A percentile compares a stretch with the other conserved stretches of the same genome.
phyloP scores from a whole-genome alignment of 78 protist genomes.

The Kipferlia bialata region DNA sequence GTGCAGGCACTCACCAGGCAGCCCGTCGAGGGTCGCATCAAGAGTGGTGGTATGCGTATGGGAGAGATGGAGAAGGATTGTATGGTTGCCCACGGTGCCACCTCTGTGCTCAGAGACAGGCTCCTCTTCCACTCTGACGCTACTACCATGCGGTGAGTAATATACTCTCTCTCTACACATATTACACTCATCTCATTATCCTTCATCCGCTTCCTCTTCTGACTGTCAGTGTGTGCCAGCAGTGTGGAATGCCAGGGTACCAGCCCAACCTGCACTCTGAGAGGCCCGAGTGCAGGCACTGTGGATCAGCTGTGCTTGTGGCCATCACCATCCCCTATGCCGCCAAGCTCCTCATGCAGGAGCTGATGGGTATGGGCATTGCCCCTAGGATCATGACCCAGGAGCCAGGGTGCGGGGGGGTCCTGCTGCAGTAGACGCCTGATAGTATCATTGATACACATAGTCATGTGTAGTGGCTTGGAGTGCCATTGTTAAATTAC shows the following conservation, averaged over 20 bases:
- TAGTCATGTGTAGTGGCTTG: no score
- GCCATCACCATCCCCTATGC: conserved; percentile 88
- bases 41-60: conserved; percentile 98
- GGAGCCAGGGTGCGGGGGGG: no score
- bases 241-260: conserved; percentile 84
- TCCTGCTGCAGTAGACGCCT: no score
- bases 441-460: no score
- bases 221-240: conserved; percentile 90
- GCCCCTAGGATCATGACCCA: conserved; percentile 67
- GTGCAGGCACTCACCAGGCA: conserved; percentile 81
- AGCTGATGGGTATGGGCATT: conserved; percentile 91
- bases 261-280: conserved; percentile 62
- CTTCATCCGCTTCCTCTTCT: conserved; percentile 63
- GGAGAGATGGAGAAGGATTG: conserved; percentile 60
- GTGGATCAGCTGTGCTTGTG: background rate
- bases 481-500: no score
- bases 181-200: no score
- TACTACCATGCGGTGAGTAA: background rate
- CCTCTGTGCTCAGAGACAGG: background rate
- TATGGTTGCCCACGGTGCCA: conserved; percentile 11
- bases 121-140: background rate
- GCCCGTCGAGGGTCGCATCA: conserved; percentile 95
- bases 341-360: conserved; percentile 95
- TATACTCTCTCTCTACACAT: no score
- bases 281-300: conserved; percentile 12